A percentile compares a stretch with the other conserved stretches of the same genome.
Evolutionary conservation across 2,329 filamentous ascomycete species (phyloP).

Genomic region (Fusarium heterosporum): DNA sequence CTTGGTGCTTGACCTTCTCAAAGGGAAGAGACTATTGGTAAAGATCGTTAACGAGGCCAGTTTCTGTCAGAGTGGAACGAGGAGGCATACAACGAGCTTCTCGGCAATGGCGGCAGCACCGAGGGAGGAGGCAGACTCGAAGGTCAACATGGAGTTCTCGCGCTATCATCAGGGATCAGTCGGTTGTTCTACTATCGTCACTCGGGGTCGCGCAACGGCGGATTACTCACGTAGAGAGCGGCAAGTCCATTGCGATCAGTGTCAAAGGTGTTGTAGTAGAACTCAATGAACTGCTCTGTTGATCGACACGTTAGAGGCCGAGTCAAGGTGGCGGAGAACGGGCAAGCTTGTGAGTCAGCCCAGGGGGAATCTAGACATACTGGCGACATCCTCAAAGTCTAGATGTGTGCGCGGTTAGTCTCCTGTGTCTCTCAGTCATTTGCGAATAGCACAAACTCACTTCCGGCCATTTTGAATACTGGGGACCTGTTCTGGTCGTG

Average conservation of each 20-base stretch:
- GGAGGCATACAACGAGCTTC: constrained; percentile 78
- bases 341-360: constrained; percentile 4
- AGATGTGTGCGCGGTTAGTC: constrained; percentile 47
- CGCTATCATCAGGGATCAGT: constrained; percentile 26
- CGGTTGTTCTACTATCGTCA: constrained; percentile 71
- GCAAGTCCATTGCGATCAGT: constrained; percentile 71
- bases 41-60: constrained; percentile 18
- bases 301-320: constrained; percentile 9
- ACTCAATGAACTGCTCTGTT: constrained; percentile 85
- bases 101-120: constrained; percentile 76
- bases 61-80: background rate
- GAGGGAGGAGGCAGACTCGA: constrained; percentile 77
- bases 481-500: constrained; percentile 25
- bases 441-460: constrained; percentile 29
- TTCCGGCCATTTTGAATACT: constrained; percentile 45
- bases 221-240: constrained; percentile 81
- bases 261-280: constrained; percentile 94
- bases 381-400: constrained; percentile 62
- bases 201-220: constrained; percentile 9
- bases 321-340: background rate
- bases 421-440: constrained; percentile 3
- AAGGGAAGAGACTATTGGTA: constrained; percentile 77
- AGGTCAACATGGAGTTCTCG: constrained; percentile 86
- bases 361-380: constrained; percentile 52
- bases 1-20: constrained; percentile 81